phyloP scores from a whole-genome alignment of 768 basidiomycete genomes.

The Flagelloscypha sp. region DNA sequence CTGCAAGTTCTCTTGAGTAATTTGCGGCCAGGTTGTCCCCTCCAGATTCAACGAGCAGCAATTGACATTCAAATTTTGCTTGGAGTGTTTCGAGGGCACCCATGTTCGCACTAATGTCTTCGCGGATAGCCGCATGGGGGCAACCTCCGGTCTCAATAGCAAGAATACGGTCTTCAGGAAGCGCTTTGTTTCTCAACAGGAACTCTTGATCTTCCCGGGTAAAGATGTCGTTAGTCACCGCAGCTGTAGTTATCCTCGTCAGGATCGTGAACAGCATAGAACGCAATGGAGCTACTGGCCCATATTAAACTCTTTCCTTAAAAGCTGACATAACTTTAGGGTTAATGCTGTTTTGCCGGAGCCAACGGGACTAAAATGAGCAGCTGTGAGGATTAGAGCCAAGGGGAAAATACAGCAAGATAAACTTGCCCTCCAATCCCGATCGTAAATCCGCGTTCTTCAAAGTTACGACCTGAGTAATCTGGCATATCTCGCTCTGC shows the following conservation, averaged over 20 bases:
- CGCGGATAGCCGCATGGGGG: constrained; percentile 95
- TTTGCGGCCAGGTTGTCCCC: constrained; percentile 97
- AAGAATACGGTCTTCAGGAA: constrained; percentile 77
- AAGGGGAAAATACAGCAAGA: no score
- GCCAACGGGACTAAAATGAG: constrained; percentile 74
- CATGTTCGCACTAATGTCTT: constrained; percentile 97
- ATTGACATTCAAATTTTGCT: constrained; percentile 80
- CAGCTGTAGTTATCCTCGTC: constrained; percentile 41
- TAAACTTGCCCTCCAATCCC: constrained; percentile 89
- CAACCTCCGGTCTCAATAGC: constrained; percentile 98
- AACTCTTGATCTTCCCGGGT: constrained; percentile 98
- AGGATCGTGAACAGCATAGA: constrained; percentile 8
- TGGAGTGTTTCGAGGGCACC: constrained; percentile 92
- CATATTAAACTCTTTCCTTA: constrained; percentile 84
- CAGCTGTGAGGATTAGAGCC: constrained; percentile 3
- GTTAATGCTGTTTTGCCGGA: constrained; percentile 96
- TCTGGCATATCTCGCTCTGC: constrained; percentile 90
- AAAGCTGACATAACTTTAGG: constrained; percentile 75
- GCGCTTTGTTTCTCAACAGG: constrained; percentile 84
- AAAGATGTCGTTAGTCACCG: constrained; percentile 99
- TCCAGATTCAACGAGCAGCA: constrained; percentile 92
- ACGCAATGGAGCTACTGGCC: constrained; percentile 39
- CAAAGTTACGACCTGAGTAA: constrained; percentile 74
- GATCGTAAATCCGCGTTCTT: constrained; percentile 90
- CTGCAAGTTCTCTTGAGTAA: constrained; percentile 92